These are phyloP conservation scores for Puccinia hordei DNA, from an alignment of 1,284 basidiomycete species.

Conservation along the genomic window DNA sequence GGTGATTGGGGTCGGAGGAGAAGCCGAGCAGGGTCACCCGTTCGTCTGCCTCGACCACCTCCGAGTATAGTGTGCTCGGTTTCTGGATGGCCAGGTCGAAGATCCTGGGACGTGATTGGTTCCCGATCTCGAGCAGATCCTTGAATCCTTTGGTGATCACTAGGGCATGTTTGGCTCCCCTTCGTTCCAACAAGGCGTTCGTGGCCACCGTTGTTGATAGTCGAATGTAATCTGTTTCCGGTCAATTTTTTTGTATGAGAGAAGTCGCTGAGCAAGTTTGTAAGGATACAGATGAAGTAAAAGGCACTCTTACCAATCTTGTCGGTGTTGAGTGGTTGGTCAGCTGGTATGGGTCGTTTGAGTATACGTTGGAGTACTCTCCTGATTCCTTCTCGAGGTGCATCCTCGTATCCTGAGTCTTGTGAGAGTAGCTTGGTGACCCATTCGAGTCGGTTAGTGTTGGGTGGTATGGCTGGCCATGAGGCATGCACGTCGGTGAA, in stretches of 20 bases:
- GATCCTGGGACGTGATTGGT: constrained; percentile 80
- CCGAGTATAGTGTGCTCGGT: constrained; percentile 74
- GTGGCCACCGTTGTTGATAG: constrained; percentile 94
- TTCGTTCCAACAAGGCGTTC: constrained; percentile 90
- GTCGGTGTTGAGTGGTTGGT: constrained; percentile 70
- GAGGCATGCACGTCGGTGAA: constrained; percentile 59
- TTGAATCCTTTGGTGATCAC: constrained; percentile 86
- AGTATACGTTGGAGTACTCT: constrained; percentile 81
- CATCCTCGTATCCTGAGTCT: constrained; percentile 74
- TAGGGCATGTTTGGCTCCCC: constrained; percentile 85
- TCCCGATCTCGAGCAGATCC: constrained; percentile 85
- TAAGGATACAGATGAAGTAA: too few relatives aligned
- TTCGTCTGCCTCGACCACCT: constrained; percentile 86
- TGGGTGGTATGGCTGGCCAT: constrained; percentile 52
- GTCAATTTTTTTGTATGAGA: constrained; percentile 57
- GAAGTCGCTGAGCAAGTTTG: too few relatives aligned
- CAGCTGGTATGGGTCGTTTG: constrained; percentile 69
- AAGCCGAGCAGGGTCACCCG: constrained; percentile 91
- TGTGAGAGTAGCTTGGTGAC: constrained; percentile 61
- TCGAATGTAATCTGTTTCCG: constrained; percentile 75
- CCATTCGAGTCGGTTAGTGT: constrained; percentile 54
- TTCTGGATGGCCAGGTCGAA: constrained; percentile 64
- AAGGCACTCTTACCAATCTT: constrained; percentile 85
- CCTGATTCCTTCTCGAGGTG: constrained; percentile 89
- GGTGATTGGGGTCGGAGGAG: constrained; percentile 79